Base-by-base conservation (phyloP, 208 protist species). In the Kentomonas sorsogonicus region DNA sequence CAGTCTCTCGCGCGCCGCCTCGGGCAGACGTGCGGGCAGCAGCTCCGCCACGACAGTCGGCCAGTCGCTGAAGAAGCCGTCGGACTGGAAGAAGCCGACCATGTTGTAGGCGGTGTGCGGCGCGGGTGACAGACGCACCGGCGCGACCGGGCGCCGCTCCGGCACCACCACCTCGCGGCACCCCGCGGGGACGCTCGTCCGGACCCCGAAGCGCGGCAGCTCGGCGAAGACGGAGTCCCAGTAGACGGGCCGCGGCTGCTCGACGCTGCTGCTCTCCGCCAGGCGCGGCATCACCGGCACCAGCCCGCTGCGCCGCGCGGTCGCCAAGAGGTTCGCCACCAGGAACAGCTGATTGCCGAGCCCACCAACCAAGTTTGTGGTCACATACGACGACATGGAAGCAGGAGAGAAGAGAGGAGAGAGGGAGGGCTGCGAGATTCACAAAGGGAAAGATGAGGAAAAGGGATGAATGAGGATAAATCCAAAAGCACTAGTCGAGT, bases 261-360 rank as follows among this genome's bases (percentile, higher is more conserved):
- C 87, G n/a, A 69, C 68, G 54, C 87, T 94, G 66, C 75, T 80
- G 60, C 81, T 90, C 38, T 58, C 59, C n/a, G 66, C 25, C 6
- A 61, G 25, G 6, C 63, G 68, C 11, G 57, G 74, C 2, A 92
- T 29, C 5, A 77, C 67, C 5, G 83, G 71, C 16, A 70, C 57
- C 1, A 89, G 41, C 27, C 54, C 23, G 39, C 68, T 80, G 10
- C 87, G 79, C 22, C 39, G 57, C 20, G 84, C 51, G 0, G 83
- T 90, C 23, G 87, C 83, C 11, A 94, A 38, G 0, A 91, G 67
- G 40, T 91, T 94, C 0, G 87, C 81, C 10, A 91, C 39, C 18
- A 94, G 77, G 48, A 94, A 94, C 18, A 94, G 69, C 36, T 94
- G 87, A 44, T 94, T 94, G 26, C 87, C 87, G 0, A 94, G 55